These are phyloP conservation scores for Aspergillus japonicus DNA, from an alignment of 2,329 filamentous ascomycete species.

Conservation along the genomic window DNA sequence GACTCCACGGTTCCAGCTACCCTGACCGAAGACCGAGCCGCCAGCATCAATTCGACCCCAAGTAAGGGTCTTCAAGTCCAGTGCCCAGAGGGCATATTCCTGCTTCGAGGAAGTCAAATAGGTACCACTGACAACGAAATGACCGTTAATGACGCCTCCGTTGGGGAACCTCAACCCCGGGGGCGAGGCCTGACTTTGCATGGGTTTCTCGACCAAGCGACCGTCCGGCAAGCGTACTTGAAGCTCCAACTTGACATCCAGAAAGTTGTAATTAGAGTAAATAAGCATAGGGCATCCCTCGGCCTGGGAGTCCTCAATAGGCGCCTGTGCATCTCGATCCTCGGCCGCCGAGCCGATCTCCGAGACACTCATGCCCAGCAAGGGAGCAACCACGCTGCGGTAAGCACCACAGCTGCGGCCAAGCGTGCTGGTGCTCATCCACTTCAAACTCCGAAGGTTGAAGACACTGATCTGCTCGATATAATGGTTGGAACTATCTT, in stretches of 20 bases:
- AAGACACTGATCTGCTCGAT: slow-evolving; percentile 99
- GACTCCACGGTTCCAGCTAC: slow-evolving; percentile 95
- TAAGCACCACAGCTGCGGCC: slow-evolving; percentile 96
- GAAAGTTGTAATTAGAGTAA: slow-evolving; percentile 98
- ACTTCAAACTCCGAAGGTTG: slow-evolving; percentile 90
- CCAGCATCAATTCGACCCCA: slow-evolving; percentile 97
- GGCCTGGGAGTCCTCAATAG: slow-evolving; percentile 28
- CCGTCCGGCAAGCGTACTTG: slow-evolving; percentile 86
- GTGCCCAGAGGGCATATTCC: slow-evolving; percentile 94
- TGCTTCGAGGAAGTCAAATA: slow-evolving; percentile 97
- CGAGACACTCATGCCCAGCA: slow-evolving; percentile 52
- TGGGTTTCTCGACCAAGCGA: slow-evolving; percentile 77
- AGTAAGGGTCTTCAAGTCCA: slow-evolving; percentile 81
- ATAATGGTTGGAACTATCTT: slow-evolving; percentile 97
- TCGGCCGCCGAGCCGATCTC: slow-evolving; percentile 45
- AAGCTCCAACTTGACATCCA: slow-evolving; percentile 93
- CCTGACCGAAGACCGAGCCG: slow-evolving; percentile 89
- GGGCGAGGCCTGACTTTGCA: slow-evolving; percentile 78
- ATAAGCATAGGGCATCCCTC: slow-evolving; percentile 75
- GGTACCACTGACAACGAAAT: slow-evolving; percentile 96
- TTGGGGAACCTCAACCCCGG: slow-evolving; percentile 94
- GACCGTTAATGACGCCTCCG: slow-evolving; percentile 89
- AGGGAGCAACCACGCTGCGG: slow-evolving; percentile 85
- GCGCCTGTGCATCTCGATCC: slow-evolving; percentile 39
- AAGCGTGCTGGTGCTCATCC: slow-evolving; percentile 84